Evolutionary conservation across 169 alveolate genomes (phyloP).

Genomic region (Cryptosporidium tyzzeri): DNA sequence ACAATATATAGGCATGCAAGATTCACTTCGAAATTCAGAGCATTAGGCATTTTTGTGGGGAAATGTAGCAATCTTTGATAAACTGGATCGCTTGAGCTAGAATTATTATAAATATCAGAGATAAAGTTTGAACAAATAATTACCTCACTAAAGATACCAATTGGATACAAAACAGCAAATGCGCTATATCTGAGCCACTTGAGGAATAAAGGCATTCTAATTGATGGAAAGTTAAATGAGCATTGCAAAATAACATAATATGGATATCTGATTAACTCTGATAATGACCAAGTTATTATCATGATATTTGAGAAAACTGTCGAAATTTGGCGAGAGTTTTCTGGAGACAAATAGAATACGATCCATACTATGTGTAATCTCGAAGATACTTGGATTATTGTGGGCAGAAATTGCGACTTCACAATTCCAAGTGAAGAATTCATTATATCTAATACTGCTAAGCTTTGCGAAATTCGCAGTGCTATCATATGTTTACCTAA

Average conservation of each 20-base stretch:
- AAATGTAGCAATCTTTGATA: constrained; percentile 73
- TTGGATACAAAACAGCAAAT: constrained; percentile 80
- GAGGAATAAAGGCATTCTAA: constrained; percentile 77
- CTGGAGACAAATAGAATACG: constrained; percentile 63
- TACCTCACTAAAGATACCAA: constrained; percentile 81
- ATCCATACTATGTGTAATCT: constrained; percentile 75
- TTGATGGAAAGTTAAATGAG: constrained; percentile 19
- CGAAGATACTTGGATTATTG: constrained; percentile 44
- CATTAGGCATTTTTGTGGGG: constrained; percentile 83
- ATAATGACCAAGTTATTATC: constrained; percentile 72
- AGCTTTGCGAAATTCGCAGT: constrained; percentile 49
- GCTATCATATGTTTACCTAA: constrained; percentile 26
- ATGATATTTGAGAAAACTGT: constrained; percentile 60
- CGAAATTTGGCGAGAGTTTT: constrained; percentile 45
- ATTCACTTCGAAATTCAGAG: constrained; percentile 78
- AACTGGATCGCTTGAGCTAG: constrained; percentile 11
- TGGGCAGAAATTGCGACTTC: constrained; percentile 44
- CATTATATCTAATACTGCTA: constrained; percentile 60
- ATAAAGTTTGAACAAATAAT: constrained; percentile 53
- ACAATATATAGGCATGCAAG: constrained; percentile 75
- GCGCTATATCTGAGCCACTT: constrained; percentile 82
- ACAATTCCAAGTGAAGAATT: constrained; percentile 64
- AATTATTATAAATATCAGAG: constrained; percentile 22
- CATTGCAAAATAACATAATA: constrained; percentile 58
- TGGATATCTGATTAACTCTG: constrained; percentile 76